Base-by-base conservation (phyloP, 768 basidiomycete species). In the Sarcodon aspratus region DNA sequence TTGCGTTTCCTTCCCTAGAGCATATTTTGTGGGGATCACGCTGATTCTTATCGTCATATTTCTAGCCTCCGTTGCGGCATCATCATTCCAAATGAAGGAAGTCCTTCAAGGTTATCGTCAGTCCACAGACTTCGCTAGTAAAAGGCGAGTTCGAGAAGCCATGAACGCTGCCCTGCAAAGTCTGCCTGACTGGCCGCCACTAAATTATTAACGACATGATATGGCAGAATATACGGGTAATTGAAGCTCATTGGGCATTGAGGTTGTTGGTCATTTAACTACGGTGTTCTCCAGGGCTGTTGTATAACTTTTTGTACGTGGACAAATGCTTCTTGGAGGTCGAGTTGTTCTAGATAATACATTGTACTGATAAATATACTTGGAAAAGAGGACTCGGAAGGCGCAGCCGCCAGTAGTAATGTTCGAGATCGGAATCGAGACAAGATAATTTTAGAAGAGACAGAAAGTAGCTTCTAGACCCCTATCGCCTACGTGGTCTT, bases 61-160 rank as follows among this genome's bases (percentile, higher is more conserved):
- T 44, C 11, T 54, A 84, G 82, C 81, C 55, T 76, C 78, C 3
- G 72, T 85, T 15, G 74, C 76, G 7, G 87, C 86, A 1, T 82
- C 79, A 0, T 68, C 75, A 1, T 81, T 85, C 63, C 87, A 90
- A 65, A 77, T 90, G 67, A 73, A 76, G 54, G 87, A 90, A 58
- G 84, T 85, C 15, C 79, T 75, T 54, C 55, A 69, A 15, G 80
- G 80, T 7, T 90, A 90, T 57, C 76, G 85, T 31, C 83, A 85
- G 44, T 88, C 87, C 7, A 69, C 72, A 2, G 87, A 90, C 61
- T 48, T 68, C 27, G 76, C 82, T 6, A 82, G 84, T 57, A 89
- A 86, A 61, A 70, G 70, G 17, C 77, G 85, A 18, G 87, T 90
- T 9, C 76, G 84, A 33, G 85, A 90, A 61, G 78, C 82, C 3